A percentile compares a stretch with the other conserved stretches of the same genome.
phyloP scores from a whole-genome alignment of 495 filamentous ascomycete species.

The Pyrenula aspistea region DNA sequence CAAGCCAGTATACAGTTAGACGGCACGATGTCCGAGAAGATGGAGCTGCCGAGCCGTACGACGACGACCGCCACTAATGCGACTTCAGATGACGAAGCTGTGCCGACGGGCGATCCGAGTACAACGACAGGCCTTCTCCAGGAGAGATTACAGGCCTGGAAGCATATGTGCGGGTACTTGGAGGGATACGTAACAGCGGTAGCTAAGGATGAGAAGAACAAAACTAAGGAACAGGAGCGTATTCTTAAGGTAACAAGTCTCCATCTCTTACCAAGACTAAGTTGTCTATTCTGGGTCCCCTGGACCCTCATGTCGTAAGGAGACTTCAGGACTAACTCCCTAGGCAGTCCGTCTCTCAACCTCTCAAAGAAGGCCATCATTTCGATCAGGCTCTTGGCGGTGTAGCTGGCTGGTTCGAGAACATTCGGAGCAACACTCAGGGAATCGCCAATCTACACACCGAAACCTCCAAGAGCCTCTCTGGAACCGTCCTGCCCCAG shows the following conservation, averaged over 20 bases:
- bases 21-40: background rate
- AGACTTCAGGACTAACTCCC: no score
- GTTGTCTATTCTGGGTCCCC: no score
- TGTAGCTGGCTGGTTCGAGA: constrained; percentile 81
- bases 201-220: constrained; percentile 70
- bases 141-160: constrained; percentile 86
- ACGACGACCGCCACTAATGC: constrained; percentile 8
- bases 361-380: constrained; percentile 76
- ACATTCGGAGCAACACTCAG: constrained; percentile 82
- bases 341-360: constrained; percentile 65
- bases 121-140: constrained; percentile 66
- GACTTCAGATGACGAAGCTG: constrained; percentile 1
- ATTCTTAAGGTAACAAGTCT: constrained; percentile 59
- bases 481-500: constrained; percentile 69
- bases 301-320: no score
- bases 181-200: constrained; percentile 78
- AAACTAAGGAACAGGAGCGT: constrained; percentile 92
- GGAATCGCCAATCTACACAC: constrained; percentile 74
- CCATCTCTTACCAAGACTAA: background rate
- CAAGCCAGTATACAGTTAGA: background rate
- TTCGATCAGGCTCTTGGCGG: constrained; percentile 82
- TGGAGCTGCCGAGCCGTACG: background rate
- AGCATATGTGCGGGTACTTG: constrained; percentile 81
- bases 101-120: constrained; percentile 2
- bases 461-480: constrained; percentile 81